Conservation (phyloP, 352 stramenopile species). For the Phytophthora rubi region DNA sequence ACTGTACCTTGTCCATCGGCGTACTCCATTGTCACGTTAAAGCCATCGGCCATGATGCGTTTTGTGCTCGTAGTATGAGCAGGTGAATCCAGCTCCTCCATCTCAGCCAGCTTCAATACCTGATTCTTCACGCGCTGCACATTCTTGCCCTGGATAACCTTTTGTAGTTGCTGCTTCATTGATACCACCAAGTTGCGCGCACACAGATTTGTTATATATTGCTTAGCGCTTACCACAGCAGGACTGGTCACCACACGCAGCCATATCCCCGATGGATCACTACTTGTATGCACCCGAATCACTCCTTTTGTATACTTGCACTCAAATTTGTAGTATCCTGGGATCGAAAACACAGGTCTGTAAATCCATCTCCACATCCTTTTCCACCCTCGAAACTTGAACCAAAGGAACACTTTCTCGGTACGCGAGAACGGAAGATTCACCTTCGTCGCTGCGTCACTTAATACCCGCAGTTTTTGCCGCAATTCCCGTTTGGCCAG, state of each 20-base stretch:
- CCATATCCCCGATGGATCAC: not conserved
- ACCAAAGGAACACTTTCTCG: not conserved
- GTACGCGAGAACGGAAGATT: not conserved
- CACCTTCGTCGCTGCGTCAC: not conserved
- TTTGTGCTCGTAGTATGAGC: not conserved
- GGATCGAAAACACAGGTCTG: not conserved
- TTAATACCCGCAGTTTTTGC: not conserved
- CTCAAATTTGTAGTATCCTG: not conserved
- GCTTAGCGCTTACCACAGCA: not conserved
- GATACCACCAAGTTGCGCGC: not conserved
- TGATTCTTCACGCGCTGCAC: not conserved
- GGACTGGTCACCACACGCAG: not conserved
- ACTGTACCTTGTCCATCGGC: not conserved
- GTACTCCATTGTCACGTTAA: constrained; percentile 1
- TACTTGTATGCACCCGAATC: constrained; percentile 2
- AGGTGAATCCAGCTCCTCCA: not conserved
- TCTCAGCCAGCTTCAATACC: not conserved
- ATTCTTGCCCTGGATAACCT: not conserved
- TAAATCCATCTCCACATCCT: not conserved
- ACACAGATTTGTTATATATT: not conserved
- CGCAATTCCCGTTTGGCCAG: not conserved
- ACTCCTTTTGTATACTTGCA: constrained; percentile 1
- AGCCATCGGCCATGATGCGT: not conserved
- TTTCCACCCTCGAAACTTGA: constrained; percentile 1
- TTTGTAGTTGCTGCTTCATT: not conserved